These are phyloP conservation scores for Myxozyma sirexii DNA, from an alignment of 805 yeast species.

Conservation along the genomic window DNA sequence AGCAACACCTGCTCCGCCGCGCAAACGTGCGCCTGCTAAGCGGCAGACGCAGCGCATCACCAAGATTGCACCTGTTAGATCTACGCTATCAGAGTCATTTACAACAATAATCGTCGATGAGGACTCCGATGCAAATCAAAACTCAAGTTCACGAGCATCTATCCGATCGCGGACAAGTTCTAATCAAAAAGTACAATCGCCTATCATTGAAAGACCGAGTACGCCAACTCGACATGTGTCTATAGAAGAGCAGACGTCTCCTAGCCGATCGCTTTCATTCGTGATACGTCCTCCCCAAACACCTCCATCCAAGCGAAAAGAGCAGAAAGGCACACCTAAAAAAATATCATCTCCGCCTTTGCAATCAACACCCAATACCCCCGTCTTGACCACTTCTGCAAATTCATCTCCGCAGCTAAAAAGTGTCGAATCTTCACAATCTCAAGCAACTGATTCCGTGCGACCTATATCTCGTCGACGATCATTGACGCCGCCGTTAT, in stretches of 20 bases:
- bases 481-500: constrained; percentile 18
- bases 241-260: neutral
- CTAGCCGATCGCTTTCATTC: neutral
- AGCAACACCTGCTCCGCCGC: neutral
- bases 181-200: too few species aligned
- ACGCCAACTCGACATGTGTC: neutral
- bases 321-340: neutral
- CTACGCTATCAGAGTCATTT: neutral
- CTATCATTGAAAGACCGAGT: too few species aligned
- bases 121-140: neutral
- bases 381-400: too few species aligned
- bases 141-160: too few species aligned
- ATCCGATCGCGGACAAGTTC: too few species aligned
- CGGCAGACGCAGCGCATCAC: neutral
- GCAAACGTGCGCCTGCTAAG: neutral
- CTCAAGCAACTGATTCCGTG: neutral
- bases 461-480: neutral
- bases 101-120: neutral
- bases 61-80: neutral
- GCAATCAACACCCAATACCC: too few species aligned
- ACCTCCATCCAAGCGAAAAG: neutral
- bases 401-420: too few species aligned
- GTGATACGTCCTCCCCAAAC: neutral
- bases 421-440: neutral
- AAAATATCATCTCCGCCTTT: neutral